A percentile compares a stretch with the other conserved stretches of the same genome.
These are phyloP conservation scores for Multifurca ochricompacta DNA, from an alignment of 768 basidiomycete species.

Conservation along the genomic window DNA sequence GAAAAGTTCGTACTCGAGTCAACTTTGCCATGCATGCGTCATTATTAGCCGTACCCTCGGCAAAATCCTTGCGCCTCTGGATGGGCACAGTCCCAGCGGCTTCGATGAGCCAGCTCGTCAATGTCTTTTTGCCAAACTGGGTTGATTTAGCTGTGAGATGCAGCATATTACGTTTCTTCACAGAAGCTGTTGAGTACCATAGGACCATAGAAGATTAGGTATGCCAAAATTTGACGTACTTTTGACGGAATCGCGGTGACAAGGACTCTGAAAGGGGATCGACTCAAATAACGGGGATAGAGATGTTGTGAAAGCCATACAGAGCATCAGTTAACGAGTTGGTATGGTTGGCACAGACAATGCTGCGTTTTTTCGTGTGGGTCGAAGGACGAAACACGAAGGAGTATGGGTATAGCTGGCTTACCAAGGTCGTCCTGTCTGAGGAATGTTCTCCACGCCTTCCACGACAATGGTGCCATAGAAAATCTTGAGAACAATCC, in stretches of 20 bases:
- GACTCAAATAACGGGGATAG: not conserved
- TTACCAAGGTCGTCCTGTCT: constrained; percentile 69
- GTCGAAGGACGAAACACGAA: not conserved
- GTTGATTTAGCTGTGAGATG: constrained; percentile 85
- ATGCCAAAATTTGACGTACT: constrained; percentile 32
- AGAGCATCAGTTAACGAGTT: constrained; percentile 84
- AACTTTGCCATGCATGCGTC: constrained; percentile 58
- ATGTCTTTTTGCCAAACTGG: constrained; percentile 73
- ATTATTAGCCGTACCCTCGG: constrained; percentile 53
- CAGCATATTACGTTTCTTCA: constrained; percentile 66
- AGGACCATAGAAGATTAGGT: constrained; percentile 3
- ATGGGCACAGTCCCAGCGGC: constrained; percentile 83
- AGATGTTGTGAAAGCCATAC: constrained; percentile 35
- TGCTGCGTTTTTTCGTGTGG: constrained; percentile 35
- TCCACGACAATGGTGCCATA: constrained; percentile 86
- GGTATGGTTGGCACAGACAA: constrained; percentile 81
- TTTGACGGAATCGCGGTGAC: constrained; percentile 64
- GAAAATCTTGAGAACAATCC: constrained; percentile 83
- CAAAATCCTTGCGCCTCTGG: constrained; percentile 63
- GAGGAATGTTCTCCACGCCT: constrained; percentile 61
- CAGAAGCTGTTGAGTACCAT: not conserved
- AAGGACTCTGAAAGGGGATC: constrained; percentile 43
- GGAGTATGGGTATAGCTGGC: constrained; percentile 17
- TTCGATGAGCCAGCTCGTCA: constrained; percentile 88
- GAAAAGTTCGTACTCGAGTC: constrained; percentile 41